Percentiles rank a stretch among this genome's conserved stretches.
phyloP scores from a whole-genome alignment of 768 basidiomycete species.

The Daedaleopsis sinensis region DNA sequence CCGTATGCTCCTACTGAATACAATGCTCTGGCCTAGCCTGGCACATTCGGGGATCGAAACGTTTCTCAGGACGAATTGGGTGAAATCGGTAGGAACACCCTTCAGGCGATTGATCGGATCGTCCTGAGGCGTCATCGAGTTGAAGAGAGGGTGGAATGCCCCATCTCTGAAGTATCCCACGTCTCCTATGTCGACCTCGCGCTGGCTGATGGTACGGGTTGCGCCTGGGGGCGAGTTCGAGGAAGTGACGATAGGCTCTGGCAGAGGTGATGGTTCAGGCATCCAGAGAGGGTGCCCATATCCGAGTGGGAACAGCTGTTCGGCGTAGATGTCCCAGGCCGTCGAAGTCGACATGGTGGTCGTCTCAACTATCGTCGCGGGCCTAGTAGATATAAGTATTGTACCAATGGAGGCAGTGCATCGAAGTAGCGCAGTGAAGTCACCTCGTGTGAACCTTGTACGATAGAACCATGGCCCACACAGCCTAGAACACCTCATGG shows the following conservation, averaged over 20 bases:
- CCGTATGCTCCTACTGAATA: slow-evolving; percentile 7
- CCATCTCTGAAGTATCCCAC: slow-evolving; percentile 9
- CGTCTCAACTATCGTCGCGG: too few relatives aligned
- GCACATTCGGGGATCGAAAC: neutral
- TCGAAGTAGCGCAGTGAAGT: too few relatives aligned
- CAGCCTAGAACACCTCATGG: too few relatives aligned
- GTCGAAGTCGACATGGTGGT: neutral
- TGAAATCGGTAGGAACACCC: neutral
- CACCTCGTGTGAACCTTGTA: too few relatives aligned
- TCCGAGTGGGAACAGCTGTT: neutral
- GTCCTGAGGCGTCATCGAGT: neutral
- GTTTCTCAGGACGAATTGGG: neutral
- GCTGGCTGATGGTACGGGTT: neutral
- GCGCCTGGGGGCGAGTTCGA: too few relatives aligned
- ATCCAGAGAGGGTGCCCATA: slow-evolving; percentile 9
- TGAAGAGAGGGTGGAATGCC: slow-evolving; percentile 10
- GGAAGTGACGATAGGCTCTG: too few relatives aligned
- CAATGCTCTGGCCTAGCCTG: slow-evolving; percentile 1
- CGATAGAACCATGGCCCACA: too few relatives aligned
- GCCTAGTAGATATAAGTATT: too few relatives aligned
- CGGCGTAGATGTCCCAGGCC: slow-evolving; percentile 1
- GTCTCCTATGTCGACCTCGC: slow-evolving; percentile 8
- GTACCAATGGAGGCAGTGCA: too few relatives aligned
- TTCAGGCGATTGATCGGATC: neutral
- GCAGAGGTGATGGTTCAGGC: neutral